Conservation (phyloP, 2,329 filamentous ascomycete species). For the Phialocephala sp. region DNA sequence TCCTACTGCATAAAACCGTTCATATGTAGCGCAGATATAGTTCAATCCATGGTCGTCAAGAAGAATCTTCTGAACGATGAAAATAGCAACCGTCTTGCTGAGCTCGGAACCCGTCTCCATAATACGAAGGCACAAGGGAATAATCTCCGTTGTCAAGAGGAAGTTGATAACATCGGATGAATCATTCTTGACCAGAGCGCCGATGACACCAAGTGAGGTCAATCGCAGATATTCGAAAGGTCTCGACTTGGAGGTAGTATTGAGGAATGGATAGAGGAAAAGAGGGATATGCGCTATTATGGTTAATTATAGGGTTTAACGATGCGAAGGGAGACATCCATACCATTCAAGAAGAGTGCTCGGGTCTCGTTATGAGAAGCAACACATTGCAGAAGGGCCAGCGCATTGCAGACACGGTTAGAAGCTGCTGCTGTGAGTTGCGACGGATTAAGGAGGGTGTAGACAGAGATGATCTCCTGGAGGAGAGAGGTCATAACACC, state of each 20-base stretch:
- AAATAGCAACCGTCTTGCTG: constrained; percentile 98
- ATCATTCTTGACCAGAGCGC: constrained; percentile 97
- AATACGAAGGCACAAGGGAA: constrained; percentile 93
- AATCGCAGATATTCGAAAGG: constrained; percentile 97
- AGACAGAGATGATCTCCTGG: constrained; percentile 98
- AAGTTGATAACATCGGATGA: constrained; percentile 99
- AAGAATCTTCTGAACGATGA: constrained; percentile 98
- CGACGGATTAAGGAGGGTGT: constrained; percentile 93
- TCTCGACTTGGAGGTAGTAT: constrained; percentile 96
- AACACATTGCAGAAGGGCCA: constrained; percentile 94
- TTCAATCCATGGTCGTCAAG: constrained; percentile 95
- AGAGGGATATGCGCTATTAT: constrained; percentile 88
- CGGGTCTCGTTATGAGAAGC: constrained; percentile 97
- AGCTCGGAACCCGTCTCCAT: constrained; percentile 99
- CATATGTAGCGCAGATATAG: constrained; percentile 98
- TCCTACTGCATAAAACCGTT: constrained; percentile 96
- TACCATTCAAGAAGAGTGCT: constrained; percentile 91
- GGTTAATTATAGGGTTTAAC: constrained; percentile 26
- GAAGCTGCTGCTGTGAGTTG: constrained; percentile 97
- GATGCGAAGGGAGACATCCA: constrained; percentile 34
- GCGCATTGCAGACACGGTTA: constrained; percentile 95
- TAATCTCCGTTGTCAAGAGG: constrained; percentile 96
- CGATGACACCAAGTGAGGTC: constrained; percentile 94
- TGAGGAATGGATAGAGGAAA: constrained; percentile 97
- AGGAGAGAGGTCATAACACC: constrained; percentile 97